A percentile compares a stretch with the other conserved stretches of the same genome.
Conservation (phyloP, 768 basidiomycete species). For the Megacollybia marginata region DNA sequence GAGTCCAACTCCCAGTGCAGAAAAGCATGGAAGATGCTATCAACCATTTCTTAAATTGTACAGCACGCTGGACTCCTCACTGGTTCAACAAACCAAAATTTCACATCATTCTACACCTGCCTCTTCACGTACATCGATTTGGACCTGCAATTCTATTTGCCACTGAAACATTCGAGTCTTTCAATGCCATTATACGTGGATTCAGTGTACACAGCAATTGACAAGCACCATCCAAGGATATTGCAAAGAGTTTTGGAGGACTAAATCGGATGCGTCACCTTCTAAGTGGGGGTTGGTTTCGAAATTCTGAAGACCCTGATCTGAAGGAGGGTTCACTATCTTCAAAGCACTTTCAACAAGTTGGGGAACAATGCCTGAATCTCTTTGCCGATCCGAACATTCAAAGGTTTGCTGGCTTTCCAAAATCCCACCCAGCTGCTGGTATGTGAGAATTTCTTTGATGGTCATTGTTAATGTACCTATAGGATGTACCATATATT, state of each 20-base stretch:
- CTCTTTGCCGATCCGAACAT: too few relatives aligned
- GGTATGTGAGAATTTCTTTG: too few relatives aligned
- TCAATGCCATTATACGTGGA: conserved; percentile 21
- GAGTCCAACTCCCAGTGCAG: conserved; percentile 8
- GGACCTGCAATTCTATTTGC: conserved; percentile 36
- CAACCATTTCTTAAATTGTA: conserved; percentile 25
- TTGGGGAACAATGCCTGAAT: too few relatives aligned
- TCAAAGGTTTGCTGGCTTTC: too few relatives aligned
- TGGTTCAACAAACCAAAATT: conserved; percentile 21
- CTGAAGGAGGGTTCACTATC: too few relatives aligned
- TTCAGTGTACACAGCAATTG: conserved; percentile 19
- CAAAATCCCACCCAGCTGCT: too few relatives aligned
- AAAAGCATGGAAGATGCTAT: conserved; percentile 19
- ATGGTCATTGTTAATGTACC: too few relatives aligned
- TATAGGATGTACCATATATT: too few relatives aligned
- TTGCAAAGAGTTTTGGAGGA: conserved; percentile 10
- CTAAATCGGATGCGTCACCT: conserved; percentile 13
- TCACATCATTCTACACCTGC: conserved; percentile 31
- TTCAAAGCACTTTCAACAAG: too few relatives aligned
- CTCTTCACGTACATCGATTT: conserved; percentile 27
- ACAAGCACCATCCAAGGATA: conserved; percentile 20
- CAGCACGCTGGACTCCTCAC: conserved; percentile 17
- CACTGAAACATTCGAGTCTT: conserved; percentile 36
- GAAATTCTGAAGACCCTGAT: too few relatives aligned
- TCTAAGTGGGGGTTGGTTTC: conserved; percentile 8